These are phyloP conservation scores for Sophora flavescens DNA, from an alignment of 306 rosid genomes.

Conservation along the genomic window DNA sequence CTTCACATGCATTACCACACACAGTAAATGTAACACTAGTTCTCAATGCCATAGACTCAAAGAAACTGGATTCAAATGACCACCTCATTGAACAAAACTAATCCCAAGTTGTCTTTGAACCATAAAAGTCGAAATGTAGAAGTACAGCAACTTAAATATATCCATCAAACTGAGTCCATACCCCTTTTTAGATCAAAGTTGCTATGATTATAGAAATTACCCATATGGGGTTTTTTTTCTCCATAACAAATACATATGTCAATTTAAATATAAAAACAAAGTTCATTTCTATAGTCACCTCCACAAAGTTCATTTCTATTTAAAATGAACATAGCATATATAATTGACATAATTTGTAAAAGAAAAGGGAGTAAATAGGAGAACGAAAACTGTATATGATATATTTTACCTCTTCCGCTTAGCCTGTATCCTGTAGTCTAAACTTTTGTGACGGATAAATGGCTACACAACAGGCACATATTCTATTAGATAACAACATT, in stretches of 20 bases:
- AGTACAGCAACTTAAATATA: background rate
- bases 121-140: conserved; percentile 5
- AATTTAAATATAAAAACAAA: no score
- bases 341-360: background rate
- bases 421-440: conserved; percentile 71
- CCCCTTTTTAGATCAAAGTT: no score
- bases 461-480: conserved; percentile 62
- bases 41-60: conserved; percentile 16
- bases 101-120: background rate
- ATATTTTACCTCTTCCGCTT: conserved; percentile 74
- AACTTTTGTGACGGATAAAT: conserved; percentile 73
- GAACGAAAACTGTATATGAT: conserved; percentile 27
- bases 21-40: background rate
- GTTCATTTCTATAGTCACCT: no score
- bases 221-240: background rate
- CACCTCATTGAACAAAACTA: background rate
- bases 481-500: conserved; percentile 43
- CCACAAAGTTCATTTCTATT: background rate
- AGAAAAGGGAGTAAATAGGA: conserved; percentile 13
- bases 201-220: no score
- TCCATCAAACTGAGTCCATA: no score
- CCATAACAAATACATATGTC: no score
- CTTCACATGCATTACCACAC: background rate
- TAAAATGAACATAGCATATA: conserved; percentile 30
- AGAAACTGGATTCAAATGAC: conserved; percentile 28